Conservation (phyloP, 2,329 filamentous ascomycete species). For the Dothideomycetes sp. region DNA sequence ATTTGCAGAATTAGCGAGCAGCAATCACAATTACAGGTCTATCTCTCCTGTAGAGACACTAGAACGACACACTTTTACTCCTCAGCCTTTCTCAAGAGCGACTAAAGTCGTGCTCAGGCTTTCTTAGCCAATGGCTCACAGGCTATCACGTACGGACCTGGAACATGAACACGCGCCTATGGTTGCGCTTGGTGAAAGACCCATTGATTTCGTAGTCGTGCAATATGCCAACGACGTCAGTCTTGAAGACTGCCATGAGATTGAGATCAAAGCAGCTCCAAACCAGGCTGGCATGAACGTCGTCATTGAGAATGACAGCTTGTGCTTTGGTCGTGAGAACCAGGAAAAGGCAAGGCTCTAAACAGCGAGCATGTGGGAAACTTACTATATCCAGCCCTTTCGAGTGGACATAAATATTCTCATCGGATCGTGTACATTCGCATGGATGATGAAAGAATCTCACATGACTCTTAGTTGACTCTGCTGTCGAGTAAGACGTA, state of each 20-base stretch:
- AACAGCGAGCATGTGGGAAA: too few species aligned
- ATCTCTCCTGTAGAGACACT: slow-evolving; percentile 63
- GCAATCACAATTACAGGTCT: background rate
- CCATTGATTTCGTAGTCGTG: slow-evolving; percentile 78
- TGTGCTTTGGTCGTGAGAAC: slow-evolving; percentile 8
- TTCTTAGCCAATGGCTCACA: slow-evolving; percentile 71
- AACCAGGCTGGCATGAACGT: slow-evolving; percentile 19
- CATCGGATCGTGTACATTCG: too few species aligned
- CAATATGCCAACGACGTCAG: slow-evolving; percentile 80
- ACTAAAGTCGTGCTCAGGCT: slow-evolving; percentile 59
- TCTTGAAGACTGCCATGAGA: slow-evolving; percentile 82
- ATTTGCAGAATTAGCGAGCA: slow-evolving; percentile 17
- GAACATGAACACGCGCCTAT: slow-evolving; percentile 97
- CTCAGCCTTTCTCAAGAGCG: slow-evolving; percentile 60
- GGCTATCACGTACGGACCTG: slow-evolving; percentile 83
- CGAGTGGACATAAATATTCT: too few species aligned
- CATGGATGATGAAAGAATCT: too few species aligned
- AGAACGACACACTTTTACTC: slow-evolving; percentile 88
- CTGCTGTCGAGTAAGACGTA: too few species aligned
- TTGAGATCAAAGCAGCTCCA: slow-evolving; percentile 37
- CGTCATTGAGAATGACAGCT: slow-evolving; percentile 22
- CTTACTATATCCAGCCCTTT: too few species aligned
- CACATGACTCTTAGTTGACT: too few species aligned
- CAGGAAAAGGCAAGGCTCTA: slow-evolving; percentile 5
- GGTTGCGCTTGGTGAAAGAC: slow-evolving; percentile 65